phyloP scores from a whole-genome alignment of 1,284 basidiomycete species.

The Cutaneotrichosporon dermatis region DNA sequence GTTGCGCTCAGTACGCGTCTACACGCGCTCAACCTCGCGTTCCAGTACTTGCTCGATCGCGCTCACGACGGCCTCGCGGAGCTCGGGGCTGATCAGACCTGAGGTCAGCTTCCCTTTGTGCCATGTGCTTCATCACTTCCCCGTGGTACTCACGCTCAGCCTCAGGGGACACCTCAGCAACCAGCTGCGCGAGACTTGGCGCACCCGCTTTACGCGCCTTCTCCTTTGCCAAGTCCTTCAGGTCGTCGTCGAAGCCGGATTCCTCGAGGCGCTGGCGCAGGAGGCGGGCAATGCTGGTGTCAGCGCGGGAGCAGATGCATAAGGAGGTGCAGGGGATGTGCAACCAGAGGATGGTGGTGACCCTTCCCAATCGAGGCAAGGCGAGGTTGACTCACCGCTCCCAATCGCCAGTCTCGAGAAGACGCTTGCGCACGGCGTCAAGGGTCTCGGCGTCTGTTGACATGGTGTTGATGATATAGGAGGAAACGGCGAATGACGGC shows the following conservation, averaged over 20 bases:
- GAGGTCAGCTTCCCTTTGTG: conserved; percentile 1
- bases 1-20: neutral
- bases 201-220: conserved; percentile 33
- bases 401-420: conserved; percentile 46
- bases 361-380: too few species aligned
- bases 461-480: neutral
- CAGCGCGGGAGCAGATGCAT: too few species aligned
- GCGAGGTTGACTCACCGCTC: conserved; percentile 31
- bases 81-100: conserved; percentile 12
- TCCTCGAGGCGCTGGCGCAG: conserved; percentile 34
- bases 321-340: neutral
- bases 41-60: conserved; percentile 43
- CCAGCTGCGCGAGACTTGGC: conserved; percentile 33
- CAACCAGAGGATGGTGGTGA: too few species aligned
- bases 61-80: conserved; percentile 32
- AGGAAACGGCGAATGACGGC: too few species aligned
- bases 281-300: conserved; percentile 34
- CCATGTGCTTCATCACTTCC: too few species aligned
- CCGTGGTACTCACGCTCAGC: conserved; percentile 27
- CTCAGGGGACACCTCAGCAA: conserved; percentile 31
- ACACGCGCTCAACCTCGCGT: conserved; percentile 40
- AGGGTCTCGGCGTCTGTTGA: conserved; percentile 29
- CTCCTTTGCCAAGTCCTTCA: conserved; percentile 46
- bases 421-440: conserved; percentile 33
- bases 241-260: conserved; percentile 41